Conservation (phyloP, 306 rosid species). For the Lupinus albus region DNA sequence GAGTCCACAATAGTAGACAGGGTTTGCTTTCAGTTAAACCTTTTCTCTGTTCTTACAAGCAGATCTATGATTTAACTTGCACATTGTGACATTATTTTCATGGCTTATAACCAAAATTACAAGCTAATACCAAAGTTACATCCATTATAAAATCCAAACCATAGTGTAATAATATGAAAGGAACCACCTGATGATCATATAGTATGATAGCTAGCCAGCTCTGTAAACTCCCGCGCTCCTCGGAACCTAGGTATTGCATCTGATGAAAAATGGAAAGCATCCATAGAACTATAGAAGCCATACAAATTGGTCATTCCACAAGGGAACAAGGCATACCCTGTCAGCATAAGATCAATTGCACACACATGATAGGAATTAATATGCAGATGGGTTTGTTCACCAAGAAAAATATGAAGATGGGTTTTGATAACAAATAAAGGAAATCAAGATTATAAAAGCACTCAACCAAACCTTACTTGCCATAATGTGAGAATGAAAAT, state of each 20-base stretch:
- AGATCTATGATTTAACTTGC: too few species aligned
- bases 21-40: not conserved
- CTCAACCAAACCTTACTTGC: slow-evolving; percentile 16
- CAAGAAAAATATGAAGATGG: too few species aligned
- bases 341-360: slow-evolving; percentile 28
- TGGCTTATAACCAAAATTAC: too few species aligned
- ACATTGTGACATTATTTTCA: too few species aligned
- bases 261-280: not conserved
- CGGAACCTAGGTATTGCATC: slow-evolving; percentile 1
- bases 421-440: not conserved
- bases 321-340: slow-evolving; percentile 1
- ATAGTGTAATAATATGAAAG: not conserved
- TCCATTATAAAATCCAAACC: too few species aligned
- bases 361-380: slow-evolving; percentile 24
- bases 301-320: slow-evolving; percentile 13
- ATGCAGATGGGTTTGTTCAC: not conserved
- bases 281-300: not conserved
- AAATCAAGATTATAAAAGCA: slow-evolving; percentile 5
- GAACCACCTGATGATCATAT: slow-evolving; percentile 72
- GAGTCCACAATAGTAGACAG: not conserved
- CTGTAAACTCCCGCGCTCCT: slow-evolving; percentile 59
- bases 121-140: too few species aligned
- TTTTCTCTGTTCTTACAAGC: too few species aligned
- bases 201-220: slow-evolving; percentile 63
- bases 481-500: not conserved